These are phyloP conservation scores for Dendrocalamus sinicus DNA, from an alignment of 176 grass and related monocot species.

Conservation along the genomic window DNA sequence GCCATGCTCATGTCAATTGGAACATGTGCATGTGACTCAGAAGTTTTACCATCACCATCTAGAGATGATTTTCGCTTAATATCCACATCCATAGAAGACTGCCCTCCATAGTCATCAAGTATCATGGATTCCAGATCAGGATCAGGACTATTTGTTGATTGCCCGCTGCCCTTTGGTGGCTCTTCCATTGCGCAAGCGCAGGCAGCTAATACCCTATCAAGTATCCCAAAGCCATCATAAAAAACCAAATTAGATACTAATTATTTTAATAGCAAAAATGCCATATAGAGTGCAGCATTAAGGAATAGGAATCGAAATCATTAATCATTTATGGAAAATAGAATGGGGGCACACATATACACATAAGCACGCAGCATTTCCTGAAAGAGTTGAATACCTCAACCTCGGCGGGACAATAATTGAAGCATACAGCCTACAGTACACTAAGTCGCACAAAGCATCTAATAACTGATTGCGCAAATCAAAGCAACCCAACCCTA, in stretches of 20 bases:
- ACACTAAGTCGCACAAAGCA: neutral
- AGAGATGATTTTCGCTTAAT: slow-evolving; percentile 34
- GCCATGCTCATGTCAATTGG: slow-evolving; percentile 57
- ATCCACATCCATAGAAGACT: slow-evolving; percentile 48
- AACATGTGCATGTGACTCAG: slow-evolving; percentile 26
- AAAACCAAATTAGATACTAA: slow-evolving; percentile 21
- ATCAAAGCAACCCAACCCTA: neutral
- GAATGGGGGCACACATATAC: neutral
- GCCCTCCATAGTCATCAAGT: slow-evolving; percentile 40
- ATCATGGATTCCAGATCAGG: slow-evolving; percentile 43
- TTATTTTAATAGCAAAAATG: slow-evolving; percentile 21
- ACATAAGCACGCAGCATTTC: neutral
- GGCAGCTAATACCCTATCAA: slow-evolving; percentile 40
- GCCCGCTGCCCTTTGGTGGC: slow-evolving; percentile 18
- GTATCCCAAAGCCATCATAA: slow-evolving; percentile 3
- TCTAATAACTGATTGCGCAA: neutral
- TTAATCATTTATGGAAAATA: neutral
- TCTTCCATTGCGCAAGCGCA: slow-evolving; percentile 43
- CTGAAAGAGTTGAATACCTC: neutral
- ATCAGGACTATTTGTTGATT: slow-evolving; percentile 35
- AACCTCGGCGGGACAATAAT: neutral
- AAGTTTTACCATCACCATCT: slow-evolving; percentile 37
- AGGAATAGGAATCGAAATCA: neutral
- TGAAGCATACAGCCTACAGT: neutral
- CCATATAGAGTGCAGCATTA: neutral